Conservation (phyloP, 768 basidiomycete genomes). For the Floccularia luteovirens region DNA sequence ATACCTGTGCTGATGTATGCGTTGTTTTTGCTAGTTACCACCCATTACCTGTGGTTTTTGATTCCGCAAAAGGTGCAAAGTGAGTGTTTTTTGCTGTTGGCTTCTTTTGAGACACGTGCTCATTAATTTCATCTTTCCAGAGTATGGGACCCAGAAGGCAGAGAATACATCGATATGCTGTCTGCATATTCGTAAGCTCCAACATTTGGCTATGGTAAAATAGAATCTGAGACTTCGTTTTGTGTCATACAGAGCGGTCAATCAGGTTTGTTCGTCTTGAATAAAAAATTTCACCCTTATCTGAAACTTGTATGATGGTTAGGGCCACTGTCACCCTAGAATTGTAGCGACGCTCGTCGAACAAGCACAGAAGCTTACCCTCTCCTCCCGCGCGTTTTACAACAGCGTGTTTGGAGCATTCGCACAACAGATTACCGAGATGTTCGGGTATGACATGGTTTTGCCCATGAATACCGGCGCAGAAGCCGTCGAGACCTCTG, state of each 20-base stretch:
- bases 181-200: slow-evolving; percentile 86
- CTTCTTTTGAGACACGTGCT: slow-evolving; percentile 8
- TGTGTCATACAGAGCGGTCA: slow-evolving; percentile 56
- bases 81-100: slow-evolving; percentile 44
- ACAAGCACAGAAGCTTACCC: slow-evolving; percentile 85
- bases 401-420: slow-evolving; percentile 89
- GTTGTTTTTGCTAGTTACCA: slow-evolving; percentile 74
- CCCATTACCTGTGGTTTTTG: slow-evolving; percentile 91
- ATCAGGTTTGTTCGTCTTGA: slow-evolving; percentile 51
- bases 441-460: slow-evolving; percentile 93
- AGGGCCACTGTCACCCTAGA: slow-evolving; percentile 90
- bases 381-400: slow-evolving; percentile 96
- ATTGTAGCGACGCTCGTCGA: slow-evolving; percentile 75
- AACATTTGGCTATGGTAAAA: neutral
- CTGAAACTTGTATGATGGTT: slow-evolving; percentile 4
- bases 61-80: slow-evolving; percentile 84
- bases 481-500: slow-evolving; percentile 94
- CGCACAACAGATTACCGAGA: slow-evolving; percentile 72
- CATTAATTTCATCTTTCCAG: slow-evolving; percentile 19
- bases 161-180: slow-evolving; percentile 96
- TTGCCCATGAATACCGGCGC: slow-evolving; percentile 99
- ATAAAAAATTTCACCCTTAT: slow-evolving; percentile 3
- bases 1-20: slow-evolving; percentile 25
- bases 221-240: slow-evolving; percentile 4
- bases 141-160: slow-evolving; percentile 94